Percentiles rank a stretch among this genome's conserved stretches.
Evolutionary conservation across 306 rosid genomes (phyloP).

Genomic region (Calophaca sinica): DNA sequence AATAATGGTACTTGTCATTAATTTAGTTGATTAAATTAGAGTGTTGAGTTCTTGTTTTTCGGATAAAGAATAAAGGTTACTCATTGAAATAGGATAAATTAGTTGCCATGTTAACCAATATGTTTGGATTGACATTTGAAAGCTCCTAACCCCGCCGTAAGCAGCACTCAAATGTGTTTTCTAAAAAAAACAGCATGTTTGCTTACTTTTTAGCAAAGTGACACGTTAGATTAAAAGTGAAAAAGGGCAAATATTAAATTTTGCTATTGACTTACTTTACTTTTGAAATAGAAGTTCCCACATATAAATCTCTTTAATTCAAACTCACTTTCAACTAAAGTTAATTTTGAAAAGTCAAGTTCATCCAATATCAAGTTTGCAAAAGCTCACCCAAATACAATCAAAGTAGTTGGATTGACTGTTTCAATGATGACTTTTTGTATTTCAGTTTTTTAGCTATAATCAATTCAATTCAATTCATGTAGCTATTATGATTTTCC

Average conservation of each 20-base stretch:
- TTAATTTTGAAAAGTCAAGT: background rate
- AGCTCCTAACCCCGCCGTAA: background rate
- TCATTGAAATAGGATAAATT: background rate
- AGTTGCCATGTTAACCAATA: background rate
- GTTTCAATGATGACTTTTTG: slow-evolving; percentile 12
- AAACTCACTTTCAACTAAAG: background rate
- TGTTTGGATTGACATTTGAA: background rate
- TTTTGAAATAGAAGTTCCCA: background rate
- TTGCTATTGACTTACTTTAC: background rate
- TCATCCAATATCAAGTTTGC: background rate
- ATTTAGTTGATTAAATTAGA: too few species aligned
- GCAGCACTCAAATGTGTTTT: background rate
- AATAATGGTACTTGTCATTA: background rate
- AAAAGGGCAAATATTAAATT: background rate
- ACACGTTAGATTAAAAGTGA: background rate
- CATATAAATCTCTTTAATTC: background rate
- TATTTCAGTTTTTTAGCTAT: slow-evolving; percentile 22
- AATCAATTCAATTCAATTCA: background rate
- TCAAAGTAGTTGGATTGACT: background rate
- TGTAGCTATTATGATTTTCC: background rate
- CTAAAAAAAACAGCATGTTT: background rate
- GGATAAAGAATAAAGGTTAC: background rate
- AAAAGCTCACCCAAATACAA: background rate
- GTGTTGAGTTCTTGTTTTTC: background rate
- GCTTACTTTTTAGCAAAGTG: background rate